Evolutionary conservation across 2,329 filamentous ascomycete genomes (phyloP).

Genomic region (Exophiala aquamarina): DNA sequence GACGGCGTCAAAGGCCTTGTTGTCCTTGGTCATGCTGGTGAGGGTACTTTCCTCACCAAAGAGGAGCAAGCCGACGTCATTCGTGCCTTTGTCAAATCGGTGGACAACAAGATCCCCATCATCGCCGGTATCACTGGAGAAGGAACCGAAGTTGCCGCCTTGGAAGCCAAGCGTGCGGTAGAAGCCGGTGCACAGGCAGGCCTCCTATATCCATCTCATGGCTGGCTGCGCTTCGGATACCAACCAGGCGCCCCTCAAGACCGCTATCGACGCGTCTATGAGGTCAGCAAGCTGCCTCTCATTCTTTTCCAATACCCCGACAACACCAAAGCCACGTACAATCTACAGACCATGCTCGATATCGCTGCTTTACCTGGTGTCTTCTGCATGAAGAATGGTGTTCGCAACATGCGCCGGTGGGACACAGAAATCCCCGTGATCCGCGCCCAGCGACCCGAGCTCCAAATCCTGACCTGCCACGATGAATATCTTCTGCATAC

Average conservation of each 20-base stretch:
- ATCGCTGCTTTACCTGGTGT: constrained; percentile 54
- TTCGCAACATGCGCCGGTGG: constrained; percentile 59
- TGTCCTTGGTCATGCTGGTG: constrained; percentile 55
- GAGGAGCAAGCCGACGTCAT: constrained; percentile 53
- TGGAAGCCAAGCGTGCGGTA: constrained; percentile 52
- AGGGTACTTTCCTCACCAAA: constrained; percentile 54
- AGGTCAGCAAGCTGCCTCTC: constrained; percentile 50
- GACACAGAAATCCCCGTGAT: constrained; percentile 57
- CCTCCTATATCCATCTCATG: constrained; percentile 54
- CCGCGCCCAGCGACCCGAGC: constrained; percentile 47
- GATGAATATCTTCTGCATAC: constrained; percentile 1
- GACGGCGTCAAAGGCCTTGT: constrained; percentile 54
- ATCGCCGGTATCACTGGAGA: constrained; percentile 56
- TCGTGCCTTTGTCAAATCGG: constrained; percentile 33
- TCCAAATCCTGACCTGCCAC: constrained; percentile 47
- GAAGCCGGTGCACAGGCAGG: constrained; percentile 53
- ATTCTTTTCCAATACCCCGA: constrained; percentile 58
- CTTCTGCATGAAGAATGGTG: constrained; percentile 60
- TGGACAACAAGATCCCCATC: constrained; percentile 49
- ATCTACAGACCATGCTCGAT: constrained; percentile 53
- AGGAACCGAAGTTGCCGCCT: constrained; percentile 53
- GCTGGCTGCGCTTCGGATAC: constrained; percentile 58
- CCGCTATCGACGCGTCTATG: constrained; percentile 52
- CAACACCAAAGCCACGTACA: constrained; percentile 55
- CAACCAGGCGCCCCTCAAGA: constrained; percentile 54